These are phyloP conservation scores for Hypomontagnella monticulosa DNA, from an alignment of 495 filamentous ascomycete species.

Conservation along the genomic window DNA sequence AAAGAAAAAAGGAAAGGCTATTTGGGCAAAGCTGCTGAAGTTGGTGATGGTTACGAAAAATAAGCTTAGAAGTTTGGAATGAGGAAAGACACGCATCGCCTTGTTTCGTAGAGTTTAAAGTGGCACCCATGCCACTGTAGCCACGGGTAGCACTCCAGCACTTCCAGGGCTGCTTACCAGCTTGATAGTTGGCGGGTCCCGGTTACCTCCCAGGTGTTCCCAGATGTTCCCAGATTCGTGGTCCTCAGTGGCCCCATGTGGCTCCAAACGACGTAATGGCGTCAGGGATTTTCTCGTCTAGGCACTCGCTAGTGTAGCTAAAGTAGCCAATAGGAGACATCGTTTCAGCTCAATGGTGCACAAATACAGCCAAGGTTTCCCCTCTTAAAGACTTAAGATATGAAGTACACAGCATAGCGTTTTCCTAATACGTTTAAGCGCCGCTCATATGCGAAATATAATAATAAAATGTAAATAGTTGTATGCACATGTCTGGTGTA, in stretches of 20 bases:
- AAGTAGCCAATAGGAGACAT: constrained; percentile 16
- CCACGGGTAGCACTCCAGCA: too few relatives aligned
- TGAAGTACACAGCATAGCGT: not conserved
- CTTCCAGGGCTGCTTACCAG: too few relatives aligned
- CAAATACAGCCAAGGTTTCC: constrained; percentile 8
- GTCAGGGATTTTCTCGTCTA: constrained; percentile 33
- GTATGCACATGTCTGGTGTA: not conserved
- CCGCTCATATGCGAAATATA: constrained; percentile 1
- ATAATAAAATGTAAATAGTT: too few relatives aligned
- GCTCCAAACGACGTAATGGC: constrained; percentile 40
- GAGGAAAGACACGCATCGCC: constrained; percentile 33
- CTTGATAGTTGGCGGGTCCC: not conserved
- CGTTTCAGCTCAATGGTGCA: constrained; percentile 10
- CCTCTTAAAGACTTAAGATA: constrained; percentile 4
- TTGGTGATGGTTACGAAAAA: constrained; percentile 35
- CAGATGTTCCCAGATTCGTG: constrained; percentile 34
- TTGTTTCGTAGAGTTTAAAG: constrained; percentile 32
- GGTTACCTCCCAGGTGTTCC: constrained; percentile 15
- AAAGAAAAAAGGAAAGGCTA: not conserved
- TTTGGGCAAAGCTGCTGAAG: constrained; percentile 11
- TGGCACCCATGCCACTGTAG: constrained; percentile 21
- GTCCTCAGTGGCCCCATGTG: constrained; percentile 32
- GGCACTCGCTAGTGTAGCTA: constrained; percentile 10
- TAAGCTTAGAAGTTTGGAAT: constrained; percentile 17
- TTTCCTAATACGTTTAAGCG: constrained; percentile 1